Evolutionary conservation across 106 monocot genomes (phyloP), one percentile per base, ranked within the genome.

Genomic region (Dactylorhiza incarnata): DNA sequence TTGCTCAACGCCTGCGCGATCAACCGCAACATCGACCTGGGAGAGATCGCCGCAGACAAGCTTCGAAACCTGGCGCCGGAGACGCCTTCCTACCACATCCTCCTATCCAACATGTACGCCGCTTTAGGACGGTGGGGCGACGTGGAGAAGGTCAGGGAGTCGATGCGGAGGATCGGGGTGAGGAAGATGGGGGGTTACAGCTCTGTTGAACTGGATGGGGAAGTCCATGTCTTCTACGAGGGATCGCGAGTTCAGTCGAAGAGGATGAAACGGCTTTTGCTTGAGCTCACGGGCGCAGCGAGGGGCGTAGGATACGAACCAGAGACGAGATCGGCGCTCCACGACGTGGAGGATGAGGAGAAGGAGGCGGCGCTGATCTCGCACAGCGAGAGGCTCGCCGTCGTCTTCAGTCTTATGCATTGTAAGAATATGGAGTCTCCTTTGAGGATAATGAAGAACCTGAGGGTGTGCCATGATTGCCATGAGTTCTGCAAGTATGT

Each of bases 271-370:
- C 22, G 16, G 44, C 61, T 73, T 22, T 45, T 82, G 66, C 53
- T 47, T 29, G 82, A 82, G 65, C 23, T 78, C 9, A 82, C 16
- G 4, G 9, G 9, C 12, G 11, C 24, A 19, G 16, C 69, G 13
- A 69, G 45, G 43, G 54, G 73, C 45, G n/a, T 82, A 0, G 82
- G 82, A 3, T 82, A 82, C 48, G 10, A 3, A 11, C 73, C 82
- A 11, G 78, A 68, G 24, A 78, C 67, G 5, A 62, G 47, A 7
- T 70, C 58, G 1, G 84, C 74, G 22, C 58, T 80, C 63, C 84
- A 84, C 15, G 84, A 84, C 73, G 68, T 84, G 72, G 84, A 84
- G 65, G 46, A 6, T 0, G 84, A 84, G 79, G 84, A 84, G 84
- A 84, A 76, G 53, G 76, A 79, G 62, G 76, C 62, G 22, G 76